Conservation (phyloP, 257 asterid genomes). For the Ilex asprella region DNA sequence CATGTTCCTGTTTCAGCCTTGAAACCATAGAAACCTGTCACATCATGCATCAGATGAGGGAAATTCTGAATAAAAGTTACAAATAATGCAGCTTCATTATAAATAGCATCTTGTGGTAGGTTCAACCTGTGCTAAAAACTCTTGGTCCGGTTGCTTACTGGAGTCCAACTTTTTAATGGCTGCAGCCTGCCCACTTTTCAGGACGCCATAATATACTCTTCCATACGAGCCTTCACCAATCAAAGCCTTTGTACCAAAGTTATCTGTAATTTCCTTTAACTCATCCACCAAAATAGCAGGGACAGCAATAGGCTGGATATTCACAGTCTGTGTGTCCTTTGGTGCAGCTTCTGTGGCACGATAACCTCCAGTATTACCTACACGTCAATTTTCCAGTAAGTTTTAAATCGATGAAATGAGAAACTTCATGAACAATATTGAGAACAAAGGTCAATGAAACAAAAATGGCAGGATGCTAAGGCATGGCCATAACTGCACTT, state of each 20-base stretch:
- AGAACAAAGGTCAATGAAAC: not conserved
- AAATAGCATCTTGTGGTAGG: not conserved
- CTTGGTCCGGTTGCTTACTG: conserved; percentile 80
- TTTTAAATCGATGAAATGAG: conserved; percentile 1
- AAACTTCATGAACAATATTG: not conserved
- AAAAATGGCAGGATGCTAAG: not conserved
- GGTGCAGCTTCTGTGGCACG: conserved; percentile 47
- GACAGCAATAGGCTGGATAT: conserved; percentile 58
- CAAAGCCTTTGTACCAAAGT: conserved; percentile 56
- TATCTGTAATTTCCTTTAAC: conserved; percentile 57
- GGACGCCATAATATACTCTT: conserved; percentile 59
- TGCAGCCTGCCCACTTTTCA: conserved; percentile 55
- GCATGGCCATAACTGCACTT: not conserved
- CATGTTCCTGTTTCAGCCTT: conserved; percentile 59
- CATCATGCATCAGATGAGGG: conserved; percentile 2
- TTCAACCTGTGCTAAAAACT: conserved; percentile 61
- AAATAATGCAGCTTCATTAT: not conserved
- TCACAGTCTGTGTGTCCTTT: conserved; percentile 38
- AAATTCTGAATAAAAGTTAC: not conserved
- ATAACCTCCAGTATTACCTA: conserved; percentile 45
- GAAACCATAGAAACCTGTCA: conserved; percentile 77
- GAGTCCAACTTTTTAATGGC: conserved; percentile 80
- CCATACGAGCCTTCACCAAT: conserved; percentile 89
- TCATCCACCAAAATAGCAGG: conserved; percentile 64
- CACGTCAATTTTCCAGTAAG: conserved; percentile 11